A percentile compares a stretch with the other conserved stretches of the same genome.
phyloP scores from a whole-genome alignment of 2,329 filamentous ascomycete species.

The Aspergillus versicolor region DNA sequence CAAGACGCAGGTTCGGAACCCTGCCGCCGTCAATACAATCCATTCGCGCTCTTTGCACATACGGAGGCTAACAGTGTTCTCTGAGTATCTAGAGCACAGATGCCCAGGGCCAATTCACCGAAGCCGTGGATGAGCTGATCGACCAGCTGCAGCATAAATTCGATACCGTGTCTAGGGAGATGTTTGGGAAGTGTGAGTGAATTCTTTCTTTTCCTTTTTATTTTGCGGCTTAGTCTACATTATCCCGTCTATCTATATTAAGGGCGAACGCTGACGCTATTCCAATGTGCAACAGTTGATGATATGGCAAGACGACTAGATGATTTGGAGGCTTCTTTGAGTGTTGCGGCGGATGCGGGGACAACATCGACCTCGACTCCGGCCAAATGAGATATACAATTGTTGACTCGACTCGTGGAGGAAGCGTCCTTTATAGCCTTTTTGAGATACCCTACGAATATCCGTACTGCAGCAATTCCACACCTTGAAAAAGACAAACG shows the following conservation, averaged over 20 bases:
- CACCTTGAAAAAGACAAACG: neutral
- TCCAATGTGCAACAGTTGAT: conserved; percentile 66
- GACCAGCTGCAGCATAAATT: conserved; percentile 85
- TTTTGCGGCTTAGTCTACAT: neutral
- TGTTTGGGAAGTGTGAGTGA: conserved; percentile 81
- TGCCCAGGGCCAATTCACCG: conserved; percentile 59
- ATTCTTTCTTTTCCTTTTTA: neutral
- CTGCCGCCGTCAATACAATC: neutral
- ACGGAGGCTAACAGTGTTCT: neutral
- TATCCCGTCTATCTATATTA: neutral
- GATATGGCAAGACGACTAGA: conserved; percentile 88
- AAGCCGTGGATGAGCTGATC: conserved; percentile 81
- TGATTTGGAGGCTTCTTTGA: conserved; percentile 72
- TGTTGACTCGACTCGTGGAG: neutral
- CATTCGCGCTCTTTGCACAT: neutral
- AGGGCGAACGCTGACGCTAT: neutral
- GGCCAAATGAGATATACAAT: conserved; percentile 2
- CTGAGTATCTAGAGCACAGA: conserved; percentile 22
- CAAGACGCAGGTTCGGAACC: neutral
- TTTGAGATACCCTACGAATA: conserved; percentile 5
- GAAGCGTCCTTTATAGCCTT: neutral
- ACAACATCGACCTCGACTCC: conserved; percentile 20
- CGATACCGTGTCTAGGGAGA: conserved; percentile 76
- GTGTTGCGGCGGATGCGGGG: conserved; percentile 49
- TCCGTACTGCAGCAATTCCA: neutral